phyloP scores from a whole-genome alignment of 2,329 filamentous ascomycete genomes.

The Aspergillus tamarii region DNA sequence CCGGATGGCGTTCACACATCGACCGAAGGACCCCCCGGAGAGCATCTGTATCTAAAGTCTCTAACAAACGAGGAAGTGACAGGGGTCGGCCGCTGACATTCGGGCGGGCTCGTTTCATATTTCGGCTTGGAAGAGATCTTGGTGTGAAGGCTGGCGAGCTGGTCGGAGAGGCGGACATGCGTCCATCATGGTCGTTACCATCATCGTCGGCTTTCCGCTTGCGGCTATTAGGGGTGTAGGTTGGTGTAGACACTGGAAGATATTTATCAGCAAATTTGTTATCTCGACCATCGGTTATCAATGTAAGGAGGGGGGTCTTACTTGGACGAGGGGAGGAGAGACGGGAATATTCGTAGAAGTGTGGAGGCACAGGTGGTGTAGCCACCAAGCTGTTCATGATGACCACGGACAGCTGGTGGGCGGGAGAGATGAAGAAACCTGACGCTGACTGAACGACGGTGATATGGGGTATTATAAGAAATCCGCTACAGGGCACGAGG shows the following conservation, averaged over 20 bases:
- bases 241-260: conserved; percentile 41
- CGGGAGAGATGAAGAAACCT: conserved; percentile 22
- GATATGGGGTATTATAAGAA: conserved; percentile 12
- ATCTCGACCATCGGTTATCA: conserved; percentile 2
- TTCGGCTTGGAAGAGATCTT: conserved; percentile 68
- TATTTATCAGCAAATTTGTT: conserved; percentile 22
- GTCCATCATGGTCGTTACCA: conserved; percentile 66
- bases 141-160: conserved; percentile 76
- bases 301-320: conserved; percentile 41
- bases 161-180: conserved; percentile 88
- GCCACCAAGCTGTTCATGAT: conserved; percentile 65
- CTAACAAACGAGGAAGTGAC: conserved; percentile 76
- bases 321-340: conserved; percentile 63
- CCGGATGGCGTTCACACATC: conserved; percentile 86
- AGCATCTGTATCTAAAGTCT: conserved; percentile 85
- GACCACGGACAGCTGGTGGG: conserved; percentile 37
- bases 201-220: conserved; percentile 90
- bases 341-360: conserved; percentile 63
- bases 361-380: conserved; percentile 63
- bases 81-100: conserved; percentile 71
- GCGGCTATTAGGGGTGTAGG: conserved; percentile 50
- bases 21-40: conserved; percentile 84
- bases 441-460: conserved; percentile 16
- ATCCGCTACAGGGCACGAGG: conserved; percentile 18
- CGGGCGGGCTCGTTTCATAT: conserved; percentile 68